These are phyloP conservation scores for Ceratocystis destructans DNA, from an alignment of 2,329 filamentous ascomycete genomes.

Conservation along the genomic window DNA sequence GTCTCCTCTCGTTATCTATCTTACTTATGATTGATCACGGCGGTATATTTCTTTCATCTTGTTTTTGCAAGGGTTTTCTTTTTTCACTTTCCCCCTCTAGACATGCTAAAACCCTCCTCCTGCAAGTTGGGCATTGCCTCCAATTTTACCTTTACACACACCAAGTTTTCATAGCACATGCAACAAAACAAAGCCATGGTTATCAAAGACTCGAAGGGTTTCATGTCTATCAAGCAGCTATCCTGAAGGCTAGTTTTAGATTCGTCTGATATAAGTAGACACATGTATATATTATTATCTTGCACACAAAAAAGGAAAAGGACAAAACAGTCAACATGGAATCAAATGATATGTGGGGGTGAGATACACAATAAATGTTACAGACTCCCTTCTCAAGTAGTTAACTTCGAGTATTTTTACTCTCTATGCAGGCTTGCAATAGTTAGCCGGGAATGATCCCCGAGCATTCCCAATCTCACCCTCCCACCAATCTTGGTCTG, in stretches of 20 bases:
- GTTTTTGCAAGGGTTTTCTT: background rate
- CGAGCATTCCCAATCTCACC: slow-evolving; percentile 55
- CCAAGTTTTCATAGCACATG: no score
- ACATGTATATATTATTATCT: background rate
- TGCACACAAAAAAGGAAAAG: background rate
- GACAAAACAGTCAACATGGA: background rate
- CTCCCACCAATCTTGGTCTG: slow-evolving; percentile 78
- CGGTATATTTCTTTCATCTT: background rate
- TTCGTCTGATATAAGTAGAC: background rate
- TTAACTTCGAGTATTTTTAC: background rate
- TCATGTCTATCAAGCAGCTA: background rate
- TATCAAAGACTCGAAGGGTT: background rate
- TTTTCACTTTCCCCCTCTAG: background rate
- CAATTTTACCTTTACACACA: no score
- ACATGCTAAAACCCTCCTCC: no score
- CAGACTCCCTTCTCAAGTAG: background rate
- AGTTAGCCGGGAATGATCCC: slow-evolving; percentile 74
- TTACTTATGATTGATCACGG: background rate
- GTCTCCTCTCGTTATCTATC: background rate
- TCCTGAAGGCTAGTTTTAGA: no score
- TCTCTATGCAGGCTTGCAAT: slow-evolving; percentile 41
- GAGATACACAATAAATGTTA: background rate
- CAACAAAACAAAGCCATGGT: no score
- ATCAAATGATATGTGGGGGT: background rate
- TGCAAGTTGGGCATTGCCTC: no score